A percentile compares a stretch with the other conserved stretches of the same genome.
Conservation (phyloP, 1,284 basidiomycete genomes). For the Mycosarcoma mackinlayi region DNA sequence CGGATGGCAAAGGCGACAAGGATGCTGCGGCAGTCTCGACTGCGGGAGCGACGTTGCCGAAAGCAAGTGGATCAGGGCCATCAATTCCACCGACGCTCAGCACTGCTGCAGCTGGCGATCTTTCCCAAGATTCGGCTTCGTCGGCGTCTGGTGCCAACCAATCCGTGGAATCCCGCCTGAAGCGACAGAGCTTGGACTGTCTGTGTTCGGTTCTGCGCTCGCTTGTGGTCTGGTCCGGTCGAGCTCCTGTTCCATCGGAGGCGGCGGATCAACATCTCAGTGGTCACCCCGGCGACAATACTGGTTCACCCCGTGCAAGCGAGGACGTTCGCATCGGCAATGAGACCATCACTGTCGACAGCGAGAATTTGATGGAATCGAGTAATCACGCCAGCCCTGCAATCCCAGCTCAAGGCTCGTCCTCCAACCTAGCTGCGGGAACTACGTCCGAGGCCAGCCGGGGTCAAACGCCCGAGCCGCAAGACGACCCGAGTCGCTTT, state of each 20-base stretch:
- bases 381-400: conserved; percentile 23
- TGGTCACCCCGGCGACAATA: conserved; percentile 19
- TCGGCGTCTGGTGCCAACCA: conserved; percentile 34
- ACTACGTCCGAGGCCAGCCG: conserved; percentile 24
- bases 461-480: conserved; percentile 31
- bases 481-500: conserved; percentile 90
- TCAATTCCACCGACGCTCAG: conserved; percentile 53
- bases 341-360: conserved; percentile 47
- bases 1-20: conserved; percentile 34
- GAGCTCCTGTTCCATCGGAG: conserved; percentile 28
- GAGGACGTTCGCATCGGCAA: conserved; percentile 55
- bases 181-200: conserved; percentile 66
- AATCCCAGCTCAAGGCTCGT: conserved; percentile 5
- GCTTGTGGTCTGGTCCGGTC: conserved; percentile 62
- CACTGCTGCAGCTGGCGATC: conserved; percentile 40
- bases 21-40: conserved; percentile 20
- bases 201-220: conserved; percentile 66
- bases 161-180: conserved; percentile 63
- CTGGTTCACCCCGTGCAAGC: conserved; percentile 42
- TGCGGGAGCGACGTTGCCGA: conserved; percentile 16
- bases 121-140: conserved; percentile 19
- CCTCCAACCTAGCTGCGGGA: conserved; percentile 11
- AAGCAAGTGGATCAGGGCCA: conserved; percentile 27
- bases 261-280: conserved; percentile 18
- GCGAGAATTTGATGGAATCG: conserved; percentile 47